Evolutionary conservation across 169 alveolate species (phyloP).

Genomic region (Plasmodium vivax): DNA sequence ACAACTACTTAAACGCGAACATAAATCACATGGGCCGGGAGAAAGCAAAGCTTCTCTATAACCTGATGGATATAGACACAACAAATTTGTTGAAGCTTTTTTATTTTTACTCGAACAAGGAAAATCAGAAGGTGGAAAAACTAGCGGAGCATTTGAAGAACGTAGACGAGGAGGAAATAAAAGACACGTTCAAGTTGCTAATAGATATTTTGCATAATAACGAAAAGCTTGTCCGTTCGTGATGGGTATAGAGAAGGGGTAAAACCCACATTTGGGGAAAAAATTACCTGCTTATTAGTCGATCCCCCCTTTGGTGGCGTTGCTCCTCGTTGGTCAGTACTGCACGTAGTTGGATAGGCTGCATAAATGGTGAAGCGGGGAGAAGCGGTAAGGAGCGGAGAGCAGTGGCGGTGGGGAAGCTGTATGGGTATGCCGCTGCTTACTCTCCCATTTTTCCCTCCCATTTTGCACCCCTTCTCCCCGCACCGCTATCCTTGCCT

Average conservation of each 20-base stretch:
- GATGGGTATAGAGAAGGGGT: not conserved
- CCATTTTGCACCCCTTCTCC: not conserved
- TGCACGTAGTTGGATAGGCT: constrained; percentile 45
- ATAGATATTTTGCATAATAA: constrained; percentile 34
- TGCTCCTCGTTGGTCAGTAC: not conserved
- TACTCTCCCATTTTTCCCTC: not conserved
- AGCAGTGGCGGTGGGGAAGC: not conserved
- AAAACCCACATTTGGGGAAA: not conserved
- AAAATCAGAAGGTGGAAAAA: constrained; percentile 16
- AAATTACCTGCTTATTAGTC: not conserved
- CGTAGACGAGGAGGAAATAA: constrained; percentile 31
- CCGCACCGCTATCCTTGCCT: not conserved
- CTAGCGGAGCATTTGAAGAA: constrained; percentile 14
- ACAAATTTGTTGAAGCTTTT: constrained; percentile 42
- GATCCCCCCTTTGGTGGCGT: not conserved
- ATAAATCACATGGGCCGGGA: constrained; percentile 28
- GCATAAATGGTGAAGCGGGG: not conserved
- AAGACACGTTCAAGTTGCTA: constrained; percentile 34
- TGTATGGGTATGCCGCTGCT: not conserved
- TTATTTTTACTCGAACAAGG: constrained; percentile 45
- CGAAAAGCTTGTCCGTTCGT: not conserved
- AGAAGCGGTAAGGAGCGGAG: too few species aligned
- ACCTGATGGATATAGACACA: constrained; percentile 38
- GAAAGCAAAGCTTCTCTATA: constrained; percentile 32
- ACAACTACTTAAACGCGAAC: constrained; percentile 38